phyloP scores from a whole-genome alignment of 257 asterid species.

The Linderniella brevidens region DNA sequence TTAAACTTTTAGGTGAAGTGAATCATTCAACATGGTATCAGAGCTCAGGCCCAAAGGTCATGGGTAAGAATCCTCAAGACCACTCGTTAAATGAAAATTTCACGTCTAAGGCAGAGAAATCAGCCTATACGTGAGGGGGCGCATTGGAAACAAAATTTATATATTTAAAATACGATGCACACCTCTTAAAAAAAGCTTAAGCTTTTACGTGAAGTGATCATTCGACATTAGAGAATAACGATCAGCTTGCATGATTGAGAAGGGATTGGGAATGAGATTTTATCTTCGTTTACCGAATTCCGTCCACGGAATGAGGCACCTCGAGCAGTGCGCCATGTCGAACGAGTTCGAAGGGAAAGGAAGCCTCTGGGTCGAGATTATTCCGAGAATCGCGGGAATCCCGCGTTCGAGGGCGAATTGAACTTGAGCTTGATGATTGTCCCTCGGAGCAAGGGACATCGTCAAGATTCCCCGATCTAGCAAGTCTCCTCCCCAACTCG shows the following conservation, averaged over 20 bases:
- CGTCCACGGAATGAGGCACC: slow-evolving; percentile 48
- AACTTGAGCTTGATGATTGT: slow-evolving; percentile 51
- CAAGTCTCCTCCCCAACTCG: slow-evolving; percentile 48
- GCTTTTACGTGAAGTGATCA: no score
- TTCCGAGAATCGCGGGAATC: slow-evolving; percentile 42
- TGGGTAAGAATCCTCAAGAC: no score
- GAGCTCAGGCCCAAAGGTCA: no score
- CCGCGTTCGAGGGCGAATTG: slow-evolving; percentile 50
- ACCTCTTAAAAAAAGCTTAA: no score
- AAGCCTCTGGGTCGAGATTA: slow-evolving; percentile 34
- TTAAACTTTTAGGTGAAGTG: no score
- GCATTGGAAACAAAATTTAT: no score
- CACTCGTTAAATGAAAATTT: no score
- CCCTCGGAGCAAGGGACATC: slow-evolving; percentile 48
- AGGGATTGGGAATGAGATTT: background rate
- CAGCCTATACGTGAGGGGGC: no score
- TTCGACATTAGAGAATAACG: background rate
- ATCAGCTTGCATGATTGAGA: background rate
- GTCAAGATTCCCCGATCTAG: slow-evolving; percentile 36
- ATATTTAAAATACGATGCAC: no score
- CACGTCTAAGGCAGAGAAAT: no score
- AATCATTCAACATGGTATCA: no score
- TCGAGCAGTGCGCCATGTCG: slow-evolving; percentile 51
- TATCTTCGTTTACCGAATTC: slow-evolving; percentile 24
- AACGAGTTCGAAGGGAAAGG: slow-evolving; percentile 45